phyloP scores from a whole-genome alignment of 306 rosid species.

The Vicia sativa region DNA sequence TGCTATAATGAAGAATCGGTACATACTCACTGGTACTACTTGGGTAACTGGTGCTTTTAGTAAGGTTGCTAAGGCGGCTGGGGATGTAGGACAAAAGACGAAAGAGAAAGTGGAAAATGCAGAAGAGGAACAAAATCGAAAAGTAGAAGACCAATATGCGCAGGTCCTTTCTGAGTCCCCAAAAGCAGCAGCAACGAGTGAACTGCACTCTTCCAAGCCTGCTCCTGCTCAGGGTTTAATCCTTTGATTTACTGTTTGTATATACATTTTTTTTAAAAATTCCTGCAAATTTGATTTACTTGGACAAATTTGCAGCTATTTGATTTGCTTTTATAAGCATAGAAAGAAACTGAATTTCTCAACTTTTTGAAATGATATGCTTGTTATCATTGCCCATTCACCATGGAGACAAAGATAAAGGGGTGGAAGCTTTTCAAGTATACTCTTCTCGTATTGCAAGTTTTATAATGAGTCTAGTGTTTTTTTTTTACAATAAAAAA shows the following conservation, averaged over 20 bases:
- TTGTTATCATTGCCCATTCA: constrained; percentile 4
- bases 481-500: too few relatives aligned
- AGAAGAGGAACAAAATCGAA: constrained; percentile 71
- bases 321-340: constrained; percentile 30
- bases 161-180: constrained; percentile 78
- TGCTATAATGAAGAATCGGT: constrained; percentile 92
- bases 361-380: constrained; percentile 24
- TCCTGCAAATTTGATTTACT: constrained; percentile 39
- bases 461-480: neutral
- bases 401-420: neutral
- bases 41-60: constrained; percentile 91
- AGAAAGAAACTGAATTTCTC: constrained; percentile 39
- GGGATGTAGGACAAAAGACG: constrained; percentile 89
- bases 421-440: constrained; percentile 17
- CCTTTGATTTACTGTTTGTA: constrained; percentile 67
- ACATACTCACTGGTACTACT: constrained; percentile 69
- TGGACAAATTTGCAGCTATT: constrained; percentile 45
- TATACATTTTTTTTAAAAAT: constrained; percentile 48
- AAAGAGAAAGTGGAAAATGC: constrained; percentile 71
- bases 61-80: constrained; percentile 91
- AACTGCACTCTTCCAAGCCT: constrained; percentile 59
- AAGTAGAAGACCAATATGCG: constrained; percentile 71
- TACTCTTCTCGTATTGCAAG: neutral
- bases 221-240: constrained; percentile 86
- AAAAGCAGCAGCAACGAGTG: constrained; percentile 60